A percentile compares a stretch with the other conserved stretches of the same genome.
Evolutionary conservation across 1,284 basidiomycete genomes (phyloP).

Genomic region (Ustilago lituana): DNA sequence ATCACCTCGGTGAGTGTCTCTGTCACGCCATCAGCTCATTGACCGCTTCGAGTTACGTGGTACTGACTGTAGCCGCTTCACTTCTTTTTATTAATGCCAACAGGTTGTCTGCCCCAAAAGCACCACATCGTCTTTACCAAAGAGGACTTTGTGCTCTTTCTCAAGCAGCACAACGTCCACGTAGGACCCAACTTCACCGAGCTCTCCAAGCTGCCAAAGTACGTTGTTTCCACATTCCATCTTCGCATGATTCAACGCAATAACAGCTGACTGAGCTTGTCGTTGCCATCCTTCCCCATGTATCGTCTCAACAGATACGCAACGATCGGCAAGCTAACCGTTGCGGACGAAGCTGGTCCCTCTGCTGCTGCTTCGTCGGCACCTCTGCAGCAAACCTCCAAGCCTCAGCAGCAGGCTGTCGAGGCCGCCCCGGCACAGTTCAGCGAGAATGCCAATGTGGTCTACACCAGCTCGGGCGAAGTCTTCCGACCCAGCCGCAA

Average conservation of each 20-base stretch:
- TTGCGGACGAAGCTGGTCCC: conserved; percentile 24
- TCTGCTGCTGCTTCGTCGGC: conserved; percentile 10
- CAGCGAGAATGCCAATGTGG: conserved; percentile 26
- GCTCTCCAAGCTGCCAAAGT: conserved; percentile 56
- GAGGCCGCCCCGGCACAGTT: conserved; percentile 6
- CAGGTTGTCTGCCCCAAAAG: conserved; percentile 44
- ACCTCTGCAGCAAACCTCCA: conserved; percentile 2
- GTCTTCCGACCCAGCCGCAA: conserved; percentile 58
- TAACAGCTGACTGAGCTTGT: too few relatives aligned
- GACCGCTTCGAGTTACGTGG: too few relatives aligned
- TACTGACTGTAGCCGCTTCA: too few relatives aligned
- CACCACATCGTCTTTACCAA: conserved; percentile 62
- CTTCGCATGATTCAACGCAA: not conserved
- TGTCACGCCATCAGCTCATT: too few relatives aligned
- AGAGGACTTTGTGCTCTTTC: conserved; percentile 51
- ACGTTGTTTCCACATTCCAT: conserved; percentile 1
- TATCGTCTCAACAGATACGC: conserved; percentile 38
- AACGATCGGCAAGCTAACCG: conserved; percentile 49
- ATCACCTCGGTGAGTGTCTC: conserved; percentile 49
- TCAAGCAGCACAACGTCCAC: conserved; percentile 58
- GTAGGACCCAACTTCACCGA: conserved; percentile 60
- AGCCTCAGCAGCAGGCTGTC: conserved; percentile 3
- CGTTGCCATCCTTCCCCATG: too few relatives aligned
- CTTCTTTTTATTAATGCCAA: too few relatives aligned
- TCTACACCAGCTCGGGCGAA: conserved; percentile 54